Evolutionary conservation across 345 rosid genomes (phyloP).

Genomic region (Eucalyptus tenuipes): DNA sequence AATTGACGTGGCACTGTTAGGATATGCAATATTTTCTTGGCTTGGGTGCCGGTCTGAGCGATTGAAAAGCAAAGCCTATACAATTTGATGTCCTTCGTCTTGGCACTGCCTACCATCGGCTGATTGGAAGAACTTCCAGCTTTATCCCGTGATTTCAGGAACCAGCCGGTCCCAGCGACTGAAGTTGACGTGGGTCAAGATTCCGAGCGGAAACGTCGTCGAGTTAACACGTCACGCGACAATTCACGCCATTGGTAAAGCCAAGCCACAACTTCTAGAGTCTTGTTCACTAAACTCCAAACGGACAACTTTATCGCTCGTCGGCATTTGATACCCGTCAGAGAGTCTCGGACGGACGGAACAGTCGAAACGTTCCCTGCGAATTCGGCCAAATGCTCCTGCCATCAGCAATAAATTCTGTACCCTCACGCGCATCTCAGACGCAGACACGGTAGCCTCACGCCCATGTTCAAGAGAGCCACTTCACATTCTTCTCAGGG

Average conservation of each 20-base stretch:
- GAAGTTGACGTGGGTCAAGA: not conserved
- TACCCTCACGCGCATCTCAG: not conserved
- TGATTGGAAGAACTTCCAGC: not conserved
- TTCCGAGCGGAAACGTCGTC: not conserved
- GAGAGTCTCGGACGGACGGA: not conserved
- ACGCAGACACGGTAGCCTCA: not conserved
- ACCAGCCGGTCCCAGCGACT: not conserved
- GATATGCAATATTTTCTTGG: no score
- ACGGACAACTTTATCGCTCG: not conserved
- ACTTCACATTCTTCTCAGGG: not conserved
- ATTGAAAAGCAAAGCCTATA: not conserved
- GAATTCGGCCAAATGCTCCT: not conserved
- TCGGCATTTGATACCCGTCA: not conserved
- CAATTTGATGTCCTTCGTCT: not conserved
- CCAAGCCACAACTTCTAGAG: not conserved
- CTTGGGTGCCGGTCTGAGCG: not conserved
- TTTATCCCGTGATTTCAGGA: not conserved
- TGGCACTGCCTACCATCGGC: fast-evolving
- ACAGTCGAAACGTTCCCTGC: not conserved
- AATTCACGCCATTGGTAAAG: not conserved
- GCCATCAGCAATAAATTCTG: not conserved
- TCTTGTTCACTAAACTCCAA: not conserved
- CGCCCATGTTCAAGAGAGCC: not conserved
- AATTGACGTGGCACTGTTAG: no score
- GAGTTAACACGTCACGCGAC: not conserved